Base-by-base conservation (phyloP, 1,284 basidiomycete species). In the Boletellus dicymbophilus region DNA sequence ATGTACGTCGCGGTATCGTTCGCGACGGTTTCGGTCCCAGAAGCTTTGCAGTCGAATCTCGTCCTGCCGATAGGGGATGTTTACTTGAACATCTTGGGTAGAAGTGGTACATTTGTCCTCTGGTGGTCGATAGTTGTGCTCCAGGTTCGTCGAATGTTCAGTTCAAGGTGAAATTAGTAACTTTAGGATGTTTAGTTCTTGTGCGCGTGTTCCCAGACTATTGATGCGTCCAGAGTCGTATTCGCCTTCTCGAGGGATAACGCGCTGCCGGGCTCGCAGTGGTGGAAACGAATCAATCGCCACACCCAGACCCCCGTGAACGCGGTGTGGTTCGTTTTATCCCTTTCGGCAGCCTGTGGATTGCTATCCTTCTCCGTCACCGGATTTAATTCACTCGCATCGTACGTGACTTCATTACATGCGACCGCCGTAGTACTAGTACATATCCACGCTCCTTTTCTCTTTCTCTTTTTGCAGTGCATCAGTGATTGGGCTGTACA, bases 171-270 rank as follows among this genome's bases (percentile, higher is more conserved):
- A 45, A 28, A 23, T 34, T 13, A 33, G 31, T 16, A 28, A 20
- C 47, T n/a, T n/a, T n/a, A n/a, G 20, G n/a, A 37, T 28, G 15
- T 20, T 44, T 34, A 55, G 45, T 55, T 48, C 49, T 30, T 58
- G 83, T 81, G 82, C 72, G 60, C 82, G 81, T 42, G 85, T 80
- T 13, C 84, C 15, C 83, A 88, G 67, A 76, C 73, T 34, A 78
- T 87, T 15, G 85, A 86, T 64, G 85, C 83, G 12, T 86, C 84
- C 31, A 78, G 84, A 20, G 84, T 84, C 12, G 78, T 85, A 30
- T 88, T 85, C 57, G 84, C 85, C 16, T 86, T 86, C 60, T 81
- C 84, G 27, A 73, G 86, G 25, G 85, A 88, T 58, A 78, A 85
- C 54, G 85, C 84, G 4, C 72, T 88, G 5, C 85, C 85, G 5